These are phyloP conservation scores for Pelargonium citronellum DNA, from an alignment of 441 rosid species.

Conservation along the genomic window DNA sequence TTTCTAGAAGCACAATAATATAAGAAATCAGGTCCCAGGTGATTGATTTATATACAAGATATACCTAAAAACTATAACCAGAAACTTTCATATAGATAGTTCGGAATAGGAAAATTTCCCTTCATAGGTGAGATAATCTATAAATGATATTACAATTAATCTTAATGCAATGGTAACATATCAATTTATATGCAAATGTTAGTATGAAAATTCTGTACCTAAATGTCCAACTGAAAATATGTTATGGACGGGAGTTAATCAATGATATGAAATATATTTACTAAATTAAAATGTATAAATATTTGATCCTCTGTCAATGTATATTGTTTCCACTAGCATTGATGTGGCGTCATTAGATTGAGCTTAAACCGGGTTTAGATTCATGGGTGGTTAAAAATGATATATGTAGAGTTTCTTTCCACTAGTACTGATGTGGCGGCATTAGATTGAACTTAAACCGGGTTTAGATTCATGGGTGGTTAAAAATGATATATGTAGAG, in stretches of 20 bases:
- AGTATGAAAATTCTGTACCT: not conserved
- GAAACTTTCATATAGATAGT: not conserved
- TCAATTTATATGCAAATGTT: not conserved
- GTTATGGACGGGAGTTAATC: not conserved
- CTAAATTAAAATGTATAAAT: not conserved
- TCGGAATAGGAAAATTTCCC: not conserved
- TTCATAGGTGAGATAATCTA: not conserved
- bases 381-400: too few relatives aligned
- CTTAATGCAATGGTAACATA: not conserved
- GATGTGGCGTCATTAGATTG: too few relatives aligned
- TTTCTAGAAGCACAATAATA: too few relatives aligned
- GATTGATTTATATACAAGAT: not conserved
- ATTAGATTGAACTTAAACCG: too few relatives aligned
- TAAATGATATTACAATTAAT: not conserved
- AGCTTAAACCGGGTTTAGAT: too few relatives aligned
- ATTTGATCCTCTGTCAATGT: too few relatives aligned
- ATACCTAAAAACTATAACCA: not conserved
- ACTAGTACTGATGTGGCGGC: too few relatives aligned
- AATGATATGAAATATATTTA: not conserved
- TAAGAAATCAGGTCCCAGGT: not conserved
- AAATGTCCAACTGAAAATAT: not conserved
- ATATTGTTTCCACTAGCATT: too few relatives aligned
- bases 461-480: too few relatives aligned
- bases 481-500: too few relatives aligned
- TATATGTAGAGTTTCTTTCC: too few relatives aligned